These are phyloP conservation scores for Plantago lanceolata DNA, from an alignment of 305 asterid species.

Conservation along the genomic window DNA sequence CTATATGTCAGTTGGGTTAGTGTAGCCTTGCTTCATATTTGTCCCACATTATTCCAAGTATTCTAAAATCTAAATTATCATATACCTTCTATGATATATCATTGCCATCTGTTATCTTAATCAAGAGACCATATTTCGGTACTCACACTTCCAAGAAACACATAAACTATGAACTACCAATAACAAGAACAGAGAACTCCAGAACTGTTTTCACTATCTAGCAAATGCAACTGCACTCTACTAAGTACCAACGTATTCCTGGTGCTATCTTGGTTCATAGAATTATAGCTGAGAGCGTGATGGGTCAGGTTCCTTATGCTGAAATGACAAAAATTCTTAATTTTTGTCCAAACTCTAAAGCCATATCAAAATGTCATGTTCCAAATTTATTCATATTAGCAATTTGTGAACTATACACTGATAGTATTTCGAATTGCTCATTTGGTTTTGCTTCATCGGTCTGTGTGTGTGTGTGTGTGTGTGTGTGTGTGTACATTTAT, in stretches of 20 bases:
- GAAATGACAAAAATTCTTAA: no score
- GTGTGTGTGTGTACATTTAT: conserved; percentile 3
- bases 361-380: no score
- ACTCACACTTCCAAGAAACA: background rate
- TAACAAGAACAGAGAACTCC: background rate
- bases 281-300: no score
- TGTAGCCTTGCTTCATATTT: background rate
- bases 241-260: no score
- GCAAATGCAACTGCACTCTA: no score
- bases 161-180: background rate
- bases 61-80: no score
- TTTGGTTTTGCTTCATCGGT: background rate
- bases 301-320: no score
- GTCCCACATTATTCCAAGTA: background rate
- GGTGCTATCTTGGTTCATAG: no score
- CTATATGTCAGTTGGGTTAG: no score
- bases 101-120: background rate
- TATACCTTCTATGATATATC: background rate
- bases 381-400: no score
- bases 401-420: background rate
- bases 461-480: conserved; percentile 3
- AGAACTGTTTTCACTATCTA: no score
- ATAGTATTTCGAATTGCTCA: background rate
- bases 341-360: no score
- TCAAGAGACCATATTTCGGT: background rate